Evolutionary conservation across 345 rosid species (phyloP).

Genomic region (Gossypium bickii): DNA sequence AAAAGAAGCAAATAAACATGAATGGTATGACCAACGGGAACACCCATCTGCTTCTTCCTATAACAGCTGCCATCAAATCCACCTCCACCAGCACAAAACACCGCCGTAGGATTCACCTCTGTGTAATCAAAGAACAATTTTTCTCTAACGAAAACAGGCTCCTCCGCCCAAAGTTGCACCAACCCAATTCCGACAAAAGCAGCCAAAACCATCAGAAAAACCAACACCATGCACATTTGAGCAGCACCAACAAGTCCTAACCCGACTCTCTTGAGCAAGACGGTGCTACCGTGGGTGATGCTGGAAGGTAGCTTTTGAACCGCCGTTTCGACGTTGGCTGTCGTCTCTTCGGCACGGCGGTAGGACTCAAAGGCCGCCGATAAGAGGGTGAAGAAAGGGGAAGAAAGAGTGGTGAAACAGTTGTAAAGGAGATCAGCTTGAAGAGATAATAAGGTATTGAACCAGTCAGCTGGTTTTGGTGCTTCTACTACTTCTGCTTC

Average conservation of each 20-base stretch:
- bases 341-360: slow-evolving; percentile 39
- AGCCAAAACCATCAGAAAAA: slow-evolving; percentile 40
- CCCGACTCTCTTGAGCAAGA: slow-evolving; percentile 35
- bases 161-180: slow-evolving; percentile 54
- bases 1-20: slow-evolving; percentile 48
- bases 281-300: slow-evolving; percentile 15
- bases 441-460: slow-evolving; percentile 30
- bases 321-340: slow-evolving; percentile 31
- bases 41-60: slow-evolving; percentile 21
- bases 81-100: slow-evolving; percentile 24
- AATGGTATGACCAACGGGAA: slow-evolving; percentile 62
- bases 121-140: slow-evolving; percentile 67
- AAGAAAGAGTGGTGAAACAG: slow-evolving; percentile 38
- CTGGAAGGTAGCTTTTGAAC: slow-evolving; percentile 25
- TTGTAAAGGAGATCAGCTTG: slow-evolving; percentile 55
- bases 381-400: slow-evolving; percentile 41
- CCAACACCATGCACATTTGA: slow-evolving; percentile 44
- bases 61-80: slow-evolving; percentile 10
- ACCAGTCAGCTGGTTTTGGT: slow-evolving; percentile 39
- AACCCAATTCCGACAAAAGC: slow-evolving; percentile 46
- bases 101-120: slow-evolving; percentile 50
- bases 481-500: slow-evolving; percentile 14
- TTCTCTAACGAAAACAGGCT: slow-evolving; percentile 58
- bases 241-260: slow-evolving; percentile 55
- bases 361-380: slow-evolving; percentile 44